Conservation (phyloP, 805 yeast genomes). For the Blastobotrys chiropterorum region DNA sequence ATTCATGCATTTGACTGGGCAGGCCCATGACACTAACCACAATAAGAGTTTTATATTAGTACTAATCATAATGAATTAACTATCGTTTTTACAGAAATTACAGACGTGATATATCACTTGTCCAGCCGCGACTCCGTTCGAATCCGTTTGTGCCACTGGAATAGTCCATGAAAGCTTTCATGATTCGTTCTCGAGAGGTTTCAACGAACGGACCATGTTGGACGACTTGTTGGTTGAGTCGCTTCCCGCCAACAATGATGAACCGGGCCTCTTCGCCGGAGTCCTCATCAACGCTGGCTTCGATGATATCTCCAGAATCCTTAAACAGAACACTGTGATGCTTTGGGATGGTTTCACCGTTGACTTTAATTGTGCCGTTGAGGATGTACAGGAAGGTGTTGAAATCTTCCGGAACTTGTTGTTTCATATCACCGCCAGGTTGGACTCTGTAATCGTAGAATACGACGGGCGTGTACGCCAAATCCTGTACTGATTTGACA, state of each 20-base stretch:
- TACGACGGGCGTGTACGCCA: conserved; percentile 77
- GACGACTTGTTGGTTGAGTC: conserved; percentile 65
- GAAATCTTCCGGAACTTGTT: conserved; percentile 52
- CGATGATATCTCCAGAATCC: conserved; percentile 57
- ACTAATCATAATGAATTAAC: neutral
- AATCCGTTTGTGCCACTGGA: conserved; percentile 40
- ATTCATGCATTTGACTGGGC: neutral
- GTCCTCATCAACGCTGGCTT: conserved; percentile 44
- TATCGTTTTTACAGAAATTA: no score
- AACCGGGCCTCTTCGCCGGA: conserved; percentile 48
- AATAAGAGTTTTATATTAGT: neutral
- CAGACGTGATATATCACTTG: no score
- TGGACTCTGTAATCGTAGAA: conserved; percentile 60
- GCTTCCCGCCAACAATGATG: conserved; percentile 70
- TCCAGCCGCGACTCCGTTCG: no score
- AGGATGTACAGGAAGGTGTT: conserved; percentile 68
- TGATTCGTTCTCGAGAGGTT: conserved; percentile 56
- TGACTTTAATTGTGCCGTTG: conserved; percentile 51
- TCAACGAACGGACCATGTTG: conserved; percentile 94
- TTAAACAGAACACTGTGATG: conserved; percentile 57
- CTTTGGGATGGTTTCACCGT: conserved; percentile 38
- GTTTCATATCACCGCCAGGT: conserved; percentile 60
- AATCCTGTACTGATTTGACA: conserved; percentile 59
- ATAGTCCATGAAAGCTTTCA: conserved; percentile 66
- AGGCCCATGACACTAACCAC: neutral